Evolutionary conservation across 352 stramenopile species (phyloP), one percentile per base, ranked within the genome.

Genomic region (Pythium dissotocum): DNA sequence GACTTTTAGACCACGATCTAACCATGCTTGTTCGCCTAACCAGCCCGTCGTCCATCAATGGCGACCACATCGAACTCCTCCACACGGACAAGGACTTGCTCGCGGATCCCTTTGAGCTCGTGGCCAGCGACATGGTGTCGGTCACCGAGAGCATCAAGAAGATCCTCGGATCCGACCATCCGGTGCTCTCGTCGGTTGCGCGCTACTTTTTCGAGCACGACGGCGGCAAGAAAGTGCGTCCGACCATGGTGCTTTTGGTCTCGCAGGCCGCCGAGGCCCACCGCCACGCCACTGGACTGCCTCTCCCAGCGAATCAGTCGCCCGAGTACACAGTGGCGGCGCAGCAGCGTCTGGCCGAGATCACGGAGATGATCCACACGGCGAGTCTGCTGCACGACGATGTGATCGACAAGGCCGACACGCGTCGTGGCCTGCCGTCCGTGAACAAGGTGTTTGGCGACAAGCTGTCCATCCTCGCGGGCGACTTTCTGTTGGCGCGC

Each of bases 351-450:
- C 78, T 95, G 26, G 87, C 87, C 3, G 85, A 95, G 77, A 93
- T 95, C 72, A 92, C 86, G 87, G 98, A 99, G 85, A 98, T 99
- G 93, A 99, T 99, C 79, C 98, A 99, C 83, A 99, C 97, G 24
- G 97, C 98, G 60, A 98, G 89, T 76, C 70, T 99, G 44, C 97
- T 99, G 74, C 98, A 99, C 76, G 98, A 99, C 82, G 98, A 99
- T 75, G 98, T 99, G 57, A 99, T 99, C 73, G 98, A 99, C 74
- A 91, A 97, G 65, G 92, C 97, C 16, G 96, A 99, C 69, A 99
- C 94, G 61, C 90, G 98, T 2, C 89, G 98, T 16, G 96, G 97
- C 7, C 80, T 95, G 24, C 84, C 95, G 28, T 96, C 95, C 3
- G 96, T 99, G 35, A 99, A 99, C 78, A 93, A 94, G 49, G 87